These are phyloP conservation scores for Ogataea methylovora DNA, from an alignment of 805 yeast species.

Conservation along the genomic window DNA sequence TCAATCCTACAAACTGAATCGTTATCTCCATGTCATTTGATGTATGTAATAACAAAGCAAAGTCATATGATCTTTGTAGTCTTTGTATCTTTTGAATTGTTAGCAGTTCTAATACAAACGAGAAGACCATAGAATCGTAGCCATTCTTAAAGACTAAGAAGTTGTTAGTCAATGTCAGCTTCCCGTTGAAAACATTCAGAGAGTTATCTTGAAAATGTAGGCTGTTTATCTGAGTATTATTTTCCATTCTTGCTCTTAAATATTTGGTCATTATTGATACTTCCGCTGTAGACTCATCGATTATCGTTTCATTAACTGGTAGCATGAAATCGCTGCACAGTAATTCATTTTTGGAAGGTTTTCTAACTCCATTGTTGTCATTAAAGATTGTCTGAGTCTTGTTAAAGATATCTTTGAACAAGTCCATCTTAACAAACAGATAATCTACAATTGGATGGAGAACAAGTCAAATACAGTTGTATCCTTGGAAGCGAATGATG, in stretches of 20 bases:
- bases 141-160: constrained; percentile 69
- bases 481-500: no score
- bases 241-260: constrained; percentile 8
- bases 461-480: no score
- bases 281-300: constrained; percentile 66
- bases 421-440: no score
- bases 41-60: constrained; percentile 68
- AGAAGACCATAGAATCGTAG: constrained; percentile 60
- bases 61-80: constrained; percentile 67
- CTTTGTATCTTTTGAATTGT: constrained; percentile 82
- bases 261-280: constrained; percentile 26
- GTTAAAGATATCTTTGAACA: constrained; percentile 39
- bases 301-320: constrained; percentile 61
- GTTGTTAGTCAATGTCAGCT: constrained; percentile 64
- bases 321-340: constrained; percentile 61
- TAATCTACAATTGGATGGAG: no score
- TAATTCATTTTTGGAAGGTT: constrained; percentile 59
- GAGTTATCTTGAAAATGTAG: neutral
- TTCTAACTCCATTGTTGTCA: constrained; percentile 27
- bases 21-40: constrained; percentile 56
- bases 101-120: constrained; percentile 64
- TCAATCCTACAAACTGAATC: constrained; percentile 70
- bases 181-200: constrained; percentile 35
- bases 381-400: constrained; percentile 42
- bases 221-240: neutral